A percentile compares a stretch with the other conserved stretches of the same genome.
phyloP scores from a whole-genome alignment of 2,329 filamentous ascomycete genomes.

The Colletotrichum tabaci region DNA sequence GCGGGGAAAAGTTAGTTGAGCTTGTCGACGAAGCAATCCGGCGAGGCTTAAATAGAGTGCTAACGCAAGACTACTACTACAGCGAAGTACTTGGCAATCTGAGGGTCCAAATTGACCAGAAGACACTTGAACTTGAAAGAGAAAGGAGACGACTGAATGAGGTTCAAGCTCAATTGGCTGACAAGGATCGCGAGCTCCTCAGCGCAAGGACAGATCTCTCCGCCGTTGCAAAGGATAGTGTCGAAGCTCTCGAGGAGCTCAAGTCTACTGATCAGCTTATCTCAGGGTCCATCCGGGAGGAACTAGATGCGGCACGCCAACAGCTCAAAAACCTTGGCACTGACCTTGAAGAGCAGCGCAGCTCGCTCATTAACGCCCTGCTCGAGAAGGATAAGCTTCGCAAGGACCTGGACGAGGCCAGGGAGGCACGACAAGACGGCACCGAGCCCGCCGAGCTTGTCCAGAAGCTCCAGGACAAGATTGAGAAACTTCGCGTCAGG shows the following conservation, averaged over 20 bases:
- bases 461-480: slow-evolving; percentile 65
- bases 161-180: slow-evolving; percentile 65
- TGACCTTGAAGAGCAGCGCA: slow-evolving; percentile 71
- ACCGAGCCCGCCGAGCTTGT: slow-evolving; percentile 55
- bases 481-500: slow-evolving; percentile 70
- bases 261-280: slow-evolving; percentile 73
- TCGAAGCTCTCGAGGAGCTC: slow-evolving; percentile 70
- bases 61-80: slow-evolving; percentile 65
- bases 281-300: slow-evolving; percentile 70
- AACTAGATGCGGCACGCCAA: slow-evolving; percentile 69
- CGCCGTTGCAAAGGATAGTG: slow-evolving; percentile 67
- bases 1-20: slow-evolving; percentile 67
- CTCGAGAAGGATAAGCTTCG: slow-evolving; percentile 73
- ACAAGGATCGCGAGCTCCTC: slow-evolving; percentile 70
- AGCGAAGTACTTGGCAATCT: slow-evolving; percentile 68
- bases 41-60: slow-evolving; percentile 50
- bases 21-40: slow-evolving; percentile 42
- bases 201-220: slow-evolving; percentile 67
- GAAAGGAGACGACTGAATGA: slow-evolving; percentile 51
- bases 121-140: slow-evolving; percentile 57
- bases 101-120: slow-evolving; percentile 63
- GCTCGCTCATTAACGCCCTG: slow-evolving; percentile 72
- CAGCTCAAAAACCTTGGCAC: slow-evolving; percentile 64
- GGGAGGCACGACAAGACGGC: slow-evolving; percentile 54
- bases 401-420: slow-evolving; percentile 66